Evolutionary conservation across 345 rosid species (phyloP), one percentile per base, ranked within the genome.

Genomic region (Bruguiera sexangula): DNA sequence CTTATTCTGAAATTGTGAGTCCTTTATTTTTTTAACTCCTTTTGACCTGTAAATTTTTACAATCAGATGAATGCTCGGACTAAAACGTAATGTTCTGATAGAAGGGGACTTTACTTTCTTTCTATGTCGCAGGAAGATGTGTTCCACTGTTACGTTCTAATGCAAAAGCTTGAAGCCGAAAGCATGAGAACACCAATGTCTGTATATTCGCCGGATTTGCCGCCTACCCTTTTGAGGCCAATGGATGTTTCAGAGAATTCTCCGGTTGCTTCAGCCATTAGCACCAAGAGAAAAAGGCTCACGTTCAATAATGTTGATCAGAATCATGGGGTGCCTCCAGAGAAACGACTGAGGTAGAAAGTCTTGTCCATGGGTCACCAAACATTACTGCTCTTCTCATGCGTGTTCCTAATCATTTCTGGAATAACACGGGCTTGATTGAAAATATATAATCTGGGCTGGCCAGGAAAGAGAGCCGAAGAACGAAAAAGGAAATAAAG

Each of bases 1-100:
- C 76, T 56, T 69, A n/a, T 70, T n/a, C 70, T 29, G 82, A 86
- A 68, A 69, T 74, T 66, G 94, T 86, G 81, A 86, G 89, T 78
- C 13, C 52, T 74, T 51, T 0, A 26, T 21, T 19, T 39, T 7
- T 9, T 50, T 58, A 31, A 3, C 6, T 27, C 32, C 3, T 9
- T 30, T 24, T 18, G 27, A 22, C 15, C 11, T 2, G 60, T 22
- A 6, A 20, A 59, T 55, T 54, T n/a, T 32, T 8, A 0, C 16
- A 10, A n/a, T 62, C 32, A 27, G 21, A 66, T n/a, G 24, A 67
- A 52, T 32, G 18, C 2, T 0, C 57, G 15, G 50, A 43, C 50
- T 43, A 43, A 43, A 43, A 4, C 5, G 18, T 43, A 8, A 34
- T 8, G 22, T 27, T 63, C 30, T 52, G 37, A 59, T 67, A 9